Base-by-base conservation (phyloP, 257 asterid species). In the Eustoma russellianum region DNA sequence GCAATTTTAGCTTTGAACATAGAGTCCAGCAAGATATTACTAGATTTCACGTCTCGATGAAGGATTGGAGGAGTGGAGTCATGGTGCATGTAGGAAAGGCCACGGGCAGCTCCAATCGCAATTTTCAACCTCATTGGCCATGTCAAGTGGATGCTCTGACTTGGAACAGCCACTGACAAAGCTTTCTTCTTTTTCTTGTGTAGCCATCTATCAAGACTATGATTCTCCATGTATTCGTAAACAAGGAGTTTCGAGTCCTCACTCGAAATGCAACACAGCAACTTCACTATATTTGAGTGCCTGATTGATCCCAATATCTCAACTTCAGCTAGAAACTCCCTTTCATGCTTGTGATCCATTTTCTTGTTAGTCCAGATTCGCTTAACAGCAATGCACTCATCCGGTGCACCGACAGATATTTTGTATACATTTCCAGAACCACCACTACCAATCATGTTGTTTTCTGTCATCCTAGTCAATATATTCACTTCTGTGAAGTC, bases 41-140 rank as follows among this genome's bases (percentile, higher is more conserved):
- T 80, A 3, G 89, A 74, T 61, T 83, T 83, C 15, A 83, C 77
- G 44, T 83, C 89, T 0, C 94, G 77, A 17, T 83, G 94, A 33
- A 83, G 59, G 45, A 83, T 78, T 3, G 82, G 78, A 3, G 89
- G 89, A 24, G 66, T 52, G 57, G 77, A 78, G 47, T 80, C 79
- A 48, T 80, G 89, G 62, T 83, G 94, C 94, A 83, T 78, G 45
- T 80, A 83, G 57, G 73, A 69, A 9, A 83, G 86, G 53, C 94
- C 94, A 54, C 76, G 79, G 19, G 86, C 94, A 33, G 69, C 73
- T 60, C 94, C 89, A 55, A 76, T 66, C 68, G 89, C 89, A 7
- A 83, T 64, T 9, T 67, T 73, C 65, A 83, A 54, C 69, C 88
- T 76, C 59, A 50, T 64, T 9, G 94, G 89, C 94, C 94, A 80